Base-by-base conservation (phyloP, 2,329 filamentous ascomycete species). In the Triangularia setosa region DNA sequence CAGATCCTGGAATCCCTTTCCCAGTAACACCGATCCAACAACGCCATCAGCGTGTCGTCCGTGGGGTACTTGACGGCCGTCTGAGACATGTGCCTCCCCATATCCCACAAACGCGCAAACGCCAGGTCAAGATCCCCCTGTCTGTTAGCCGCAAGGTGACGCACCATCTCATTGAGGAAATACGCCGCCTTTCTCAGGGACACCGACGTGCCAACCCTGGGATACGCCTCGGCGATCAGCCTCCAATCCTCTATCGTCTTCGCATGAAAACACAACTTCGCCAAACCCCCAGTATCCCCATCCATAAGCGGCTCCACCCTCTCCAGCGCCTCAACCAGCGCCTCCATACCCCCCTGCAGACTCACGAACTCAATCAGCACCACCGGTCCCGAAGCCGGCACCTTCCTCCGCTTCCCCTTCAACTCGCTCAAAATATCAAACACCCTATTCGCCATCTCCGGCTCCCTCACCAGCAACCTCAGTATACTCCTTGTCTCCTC, bases 401-500 rank as follows among this genome's bases (percentile, higher is more conserved):
- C 68, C 5, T 70, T 65, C 64, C 76, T 71, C 16, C 72, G 69
- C 52, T 66, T 64, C 58, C 63, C 63, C n/a, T 60, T 21, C n/a
- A 93, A 77, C 0, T 79, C 73, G 58, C 84, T 79, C 12, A 96
- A 80, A 1, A 83, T 78, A 2, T 74, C 70, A 72, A 90, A 84
- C 2, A 86, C 84, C 44, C 82, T 75, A 16, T 79, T 73, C 1
- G 85, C 77, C 3, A 84, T 78, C 0, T 73, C 71, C 0, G 80
- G 75, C 1, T 81, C 76, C 44, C 78, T 72, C 44, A 78, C 78
- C 52, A 96, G 79, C 64, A 84, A 78, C 3, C 75, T 72, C 69
- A 84, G 87, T 23, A 97, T 79, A 2, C 85, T 77, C 16, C 88
- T 81, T 1, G 90, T 92, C 62, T 85, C 89, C 62, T 85, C 89